A percentile compares a stretch with the other conserved stretches of the same genome.
phyloP scores from a whole-genome alignment of 805 yeast species.

The Schwanniomyces sp. region DNA sequence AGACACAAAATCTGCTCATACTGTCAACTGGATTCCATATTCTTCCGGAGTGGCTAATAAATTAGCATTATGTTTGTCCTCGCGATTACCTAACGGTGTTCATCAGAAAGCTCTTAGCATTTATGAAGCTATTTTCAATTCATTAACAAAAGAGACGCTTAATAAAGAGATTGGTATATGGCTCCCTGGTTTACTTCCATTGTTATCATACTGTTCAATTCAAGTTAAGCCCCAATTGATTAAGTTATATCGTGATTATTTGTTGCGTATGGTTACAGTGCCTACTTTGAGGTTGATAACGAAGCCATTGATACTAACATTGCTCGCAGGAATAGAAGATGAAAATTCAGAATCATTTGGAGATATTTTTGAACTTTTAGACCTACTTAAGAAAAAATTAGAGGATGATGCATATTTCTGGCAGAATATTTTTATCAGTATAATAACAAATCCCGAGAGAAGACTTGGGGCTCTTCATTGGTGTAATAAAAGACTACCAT shows the following conservation, averaged over 20 bases:
- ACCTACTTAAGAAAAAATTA: conserved; percentile 53
- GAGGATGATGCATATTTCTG: conserved; percentile 77
- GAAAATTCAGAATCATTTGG: conserved; percentile 82
- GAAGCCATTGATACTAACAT: conserved; percentile 69
- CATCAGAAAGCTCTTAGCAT: conserved; percentile 85
- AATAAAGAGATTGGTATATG: conserved; percentile 64
- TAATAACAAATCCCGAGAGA: conserved; percentile 77
- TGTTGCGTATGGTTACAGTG: conserved; percentile 48
- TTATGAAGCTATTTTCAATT: conserved; percentile 67
- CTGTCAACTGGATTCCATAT: conserved; percentile 57
- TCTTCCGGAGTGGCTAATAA: conserved; percentile 66
- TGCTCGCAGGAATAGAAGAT: conserved; percentile 89
- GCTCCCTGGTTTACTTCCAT: conserved; percentile 91
- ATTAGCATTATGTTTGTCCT: conserved; percentile 76
- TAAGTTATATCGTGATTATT: conserved; percentile 54
- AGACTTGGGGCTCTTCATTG: conserved; percentile 83
- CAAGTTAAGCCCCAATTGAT: conserved; percentile 81
- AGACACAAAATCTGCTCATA: conserved; percentile 24
- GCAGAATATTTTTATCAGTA: conserved; percentile 74
- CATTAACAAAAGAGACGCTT: conserved; percentile 55
- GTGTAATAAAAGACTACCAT: conserved; percentile 67
- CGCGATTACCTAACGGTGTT: conserved; percentile 90
- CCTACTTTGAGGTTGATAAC: conserved; percentile 49
- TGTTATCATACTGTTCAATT: conserved; percentile 85
- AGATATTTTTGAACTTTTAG: conserved; percentile 59